These are phyloP conservation scores for Claviceps sp. DNA, from an alignment of 2,329 filamentous ascomycete genomes.

Conservation along the genomic window DNA sequence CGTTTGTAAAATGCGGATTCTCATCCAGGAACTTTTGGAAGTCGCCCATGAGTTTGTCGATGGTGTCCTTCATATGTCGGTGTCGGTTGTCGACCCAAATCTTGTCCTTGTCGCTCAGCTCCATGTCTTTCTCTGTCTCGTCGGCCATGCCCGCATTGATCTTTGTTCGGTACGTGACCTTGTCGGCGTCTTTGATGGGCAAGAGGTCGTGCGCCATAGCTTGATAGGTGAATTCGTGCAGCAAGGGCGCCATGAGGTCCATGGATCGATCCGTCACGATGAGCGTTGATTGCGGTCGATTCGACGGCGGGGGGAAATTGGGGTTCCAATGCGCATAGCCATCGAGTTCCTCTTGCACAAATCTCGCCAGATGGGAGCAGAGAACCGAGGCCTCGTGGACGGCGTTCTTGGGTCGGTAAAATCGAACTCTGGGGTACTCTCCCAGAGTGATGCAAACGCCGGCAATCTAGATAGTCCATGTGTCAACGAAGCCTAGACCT, in stretches of 20 bases:
- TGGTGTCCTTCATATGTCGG: constrained; percentile 94
- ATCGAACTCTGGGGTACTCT: constrained; percentile 86
- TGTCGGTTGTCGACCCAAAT: constrained; percentile 95
- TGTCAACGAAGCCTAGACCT: background rate
- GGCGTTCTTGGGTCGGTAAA: constrained; percentile 64
- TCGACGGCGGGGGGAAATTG: constrained; percentile 61
- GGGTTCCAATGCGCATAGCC: constrained; percentile 73
- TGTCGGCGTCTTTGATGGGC: constrained; percentile 77
- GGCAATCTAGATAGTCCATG: constrained; percentile 18
- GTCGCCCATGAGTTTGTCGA: constrained; percentile 82
- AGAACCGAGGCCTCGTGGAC: constrained; percentile 80
- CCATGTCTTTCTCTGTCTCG: constrained; percentile 77
- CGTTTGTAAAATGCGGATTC: constrained; percentile 82
- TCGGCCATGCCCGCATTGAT: constrained; percentile 61
- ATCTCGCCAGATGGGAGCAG: constrained; percentile 75
- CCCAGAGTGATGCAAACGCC: constrained; percentile 80
- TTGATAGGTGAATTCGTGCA: constrained; percentile 97
- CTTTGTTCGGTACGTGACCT: constrained; percentile 69
- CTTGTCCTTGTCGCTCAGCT: constrained; percentile 78
- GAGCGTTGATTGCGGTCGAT: constrained; percentile 67
- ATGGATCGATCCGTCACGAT: constrained; percentile 85
- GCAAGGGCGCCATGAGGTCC: constrained; percentile 73
- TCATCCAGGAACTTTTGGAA: constrained; percentile 85
- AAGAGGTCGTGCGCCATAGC: constrained; percentile 94
- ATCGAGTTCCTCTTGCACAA: constrained; percentile 85